phyloP scores from a whole-genome alignment of 192 early-diverging fungal genomes.

The Pilobolus umbonatus region DNA sequence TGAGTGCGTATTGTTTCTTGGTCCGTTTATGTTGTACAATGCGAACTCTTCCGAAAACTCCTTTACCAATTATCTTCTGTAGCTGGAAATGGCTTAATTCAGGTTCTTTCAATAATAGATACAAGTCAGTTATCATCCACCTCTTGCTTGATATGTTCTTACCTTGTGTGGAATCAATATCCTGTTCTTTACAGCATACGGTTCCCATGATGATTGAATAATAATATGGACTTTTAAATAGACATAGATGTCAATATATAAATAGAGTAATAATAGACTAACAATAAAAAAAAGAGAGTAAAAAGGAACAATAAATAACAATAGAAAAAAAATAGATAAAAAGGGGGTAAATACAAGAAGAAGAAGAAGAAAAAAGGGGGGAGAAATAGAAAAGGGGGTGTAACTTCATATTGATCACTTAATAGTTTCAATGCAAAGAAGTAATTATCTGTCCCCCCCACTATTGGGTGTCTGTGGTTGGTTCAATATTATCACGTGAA shows the following conservation, averaged over 20 bases:
- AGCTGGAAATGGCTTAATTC: slow-evolving; percentile 62
- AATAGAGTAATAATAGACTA: not conserved
- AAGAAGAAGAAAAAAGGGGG: not conserved
- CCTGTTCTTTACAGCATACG: slow-evolving; percentile 21
- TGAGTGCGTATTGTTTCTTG: slow-evolving; percentile 70
- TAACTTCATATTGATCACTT: too few relatives aligned
- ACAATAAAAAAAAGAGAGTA: not conserved
- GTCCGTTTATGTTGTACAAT: slow-evolving; percentile 74
- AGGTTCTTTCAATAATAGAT: not conserved
- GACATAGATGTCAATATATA: not conserved
- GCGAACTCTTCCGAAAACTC: slow-evolving; percentile 86
- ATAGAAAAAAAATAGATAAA: not conserved
- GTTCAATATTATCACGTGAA: too few relatives aligned
- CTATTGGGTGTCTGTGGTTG: too few relatives aligned
- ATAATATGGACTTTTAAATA: not conserved
- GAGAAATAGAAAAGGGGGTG: not conserved
- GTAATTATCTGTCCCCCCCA: too few relatives aligned
- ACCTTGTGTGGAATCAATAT: slow-evolving; percentile 22
- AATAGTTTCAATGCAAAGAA: too few relatives aligned
- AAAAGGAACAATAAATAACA: not conserved
- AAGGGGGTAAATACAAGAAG: not conserved
- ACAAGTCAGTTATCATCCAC: not conserved
- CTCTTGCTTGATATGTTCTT: not conserved
- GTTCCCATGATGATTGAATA: slow-evolving; percentile 13
- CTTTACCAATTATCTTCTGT: slow-evolving; percentile 71